Percentiles rank a stretch among this genome's conserved stretches.
Evolutionary conservation across 345 rosid genomes (phyloP).

Genomic region (Firmiana major): DNA sequence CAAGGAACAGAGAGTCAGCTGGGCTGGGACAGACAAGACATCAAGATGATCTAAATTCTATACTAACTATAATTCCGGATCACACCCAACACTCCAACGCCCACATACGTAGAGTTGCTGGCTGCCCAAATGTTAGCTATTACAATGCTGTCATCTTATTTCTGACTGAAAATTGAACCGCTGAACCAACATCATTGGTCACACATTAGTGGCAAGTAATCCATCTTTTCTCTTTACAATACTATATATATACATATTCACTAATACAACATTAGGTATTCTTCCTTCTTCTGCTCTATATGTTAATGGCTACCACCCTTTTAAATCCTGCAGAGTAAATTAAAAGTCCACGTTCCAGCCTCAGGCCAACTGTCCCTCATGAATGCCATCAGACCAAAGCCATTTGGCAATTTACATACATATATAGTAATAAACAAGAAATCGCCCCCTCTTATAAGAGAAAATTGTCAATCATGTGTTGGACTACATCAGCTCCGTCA

Average conservation of each 20-base stretch:
- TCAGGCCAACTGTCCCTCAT: neutral
- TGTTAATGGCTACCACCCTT: neutral
- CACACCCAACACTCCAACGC: neutral
- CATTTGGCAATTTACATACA: neutral
- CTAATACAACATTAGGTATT: neutral
- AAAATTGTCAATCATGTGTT: constrained; percentile 78
- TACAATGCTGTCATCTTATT: neutral
- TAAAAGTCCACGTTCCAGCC: neutral
- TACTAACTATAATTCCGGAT: neutral
- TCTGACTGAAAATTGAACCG: neutral
- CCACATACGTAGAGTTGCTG: neutral
- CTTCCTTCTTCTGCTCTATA: neutral
- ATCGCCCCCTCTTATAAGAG: constrained; percentile 23
- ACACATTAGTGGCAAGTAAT: neutral
- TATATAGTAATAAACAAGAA: too few species aligned
- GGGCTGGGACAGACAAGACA: constrained; percentile 7
- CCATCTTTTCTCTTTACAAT: neutral
- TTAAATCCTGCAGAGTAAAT: neutral
- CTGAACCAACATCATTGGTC: neutral
- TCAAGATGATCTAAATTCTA: neutral
- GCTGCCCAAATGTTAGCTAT: neutral
- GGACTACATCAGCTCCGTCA: constrained; percentile 77
- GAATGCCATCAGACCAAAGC: constrained; percentile 1
- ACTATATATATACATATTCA: neutral
- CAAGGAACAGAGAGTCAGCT: neutral